Base-by-base conservation (phyloP, 768 basidiomycete genomes). In the Rhodotorula kratochvilovae region DNA sequence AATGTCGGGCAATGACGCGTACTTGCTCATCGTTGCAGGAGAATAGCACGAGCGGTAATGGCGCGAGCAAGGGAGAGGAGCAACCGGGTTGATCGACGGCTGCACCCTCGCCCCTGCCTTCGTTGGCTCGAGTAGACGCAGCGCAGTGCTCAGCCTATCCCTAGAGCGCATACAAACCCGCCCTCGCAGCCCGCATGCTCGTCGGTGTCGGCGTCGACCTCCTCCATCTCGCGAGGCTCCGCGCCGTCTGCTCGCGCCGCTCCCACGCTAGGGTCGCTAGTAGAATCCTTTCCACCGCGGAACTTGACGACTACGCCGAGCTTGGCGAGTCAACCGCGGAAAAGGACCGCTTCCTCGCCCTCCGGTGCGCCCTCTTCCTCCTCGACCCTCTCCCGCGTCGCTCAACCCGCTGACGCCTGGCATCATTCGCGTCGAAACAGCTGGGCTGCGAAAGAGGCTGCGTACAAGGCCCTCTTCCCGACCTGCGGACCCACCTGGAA, bases 1-100 rank as follows among this genome's bases (percentile, higher is more conserved):
- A 67, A 95, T 94, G 79, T 95, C 92, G n/a, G 92, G 92, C 6
- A 95, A 82, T 78, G 88, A 87, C 19, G 91, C 88, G 78, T 93
- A 95, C 79, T 95, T 95, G 81, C 86, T 87, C 72, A 70, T 74
- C 3, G 35, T 39, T 39, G 21, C 27, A 17, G 7, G 29, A 5
- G 27, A 42, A n/a, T 7, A 13, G 31, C 21, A 48, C 46, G 39
- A 48, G 46, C 46, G 19, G 45, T 4, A 12, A 43, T 2, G 13
- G 43, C 43, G 43, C 15, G 43, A 43, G 45, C 16, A n/a, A 3
- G 51, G 33, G 10, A 12, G 63, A 48, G 25, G 13, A 21, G 45
- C 6, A 11, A 5, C 48, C 6, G 42, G n/a, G 54, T 46, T 35
- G 43, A 45, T 17, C 4, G 21, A 46, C 0, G 21, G 7, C 17